These are phyloP conservation scores for Oenanthe sinensis DNA, from an alignment of 129 eudicot genomes.

Conservation along the genomic window DNA sequence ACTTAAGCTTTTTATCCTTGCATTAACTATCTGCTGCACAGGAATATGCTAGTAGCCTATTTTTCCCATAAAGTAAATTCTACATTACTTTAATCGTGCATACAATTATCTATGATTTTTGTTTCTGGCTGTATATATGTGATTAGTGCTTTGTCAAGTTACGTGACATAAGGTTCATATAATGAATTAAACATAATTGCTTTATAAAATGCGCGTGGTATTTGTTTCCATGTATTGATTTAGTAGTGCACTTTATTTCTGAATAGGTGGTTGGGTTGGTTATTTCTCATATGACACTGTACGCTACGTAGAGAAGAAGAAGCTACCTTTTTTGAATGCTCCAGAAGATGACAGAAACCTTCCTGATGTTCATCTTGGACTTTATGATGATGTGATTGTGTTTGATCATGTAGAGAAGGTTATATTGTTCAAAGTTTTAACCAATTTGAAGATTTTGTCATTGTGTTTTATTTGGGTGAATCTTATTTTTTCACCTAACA, in stretches of 20 bases:
- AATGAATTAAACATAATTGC: not conserved
- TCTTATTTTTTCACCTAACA: not conserved
- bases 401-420: constrained; percentile 99
- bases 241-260: constrained; percentile 13
- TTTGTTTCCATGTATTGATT: not conserved
- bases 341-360: constrained; percentile 92
- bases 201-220: not conserved
- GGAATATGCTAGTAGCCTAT: not conserved
- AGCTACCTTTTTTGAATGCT: constrained; percentile 80
- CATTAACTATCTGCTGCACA: not conserved
- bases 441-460: not conserved
- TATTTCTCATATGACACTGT: constrained; percentile 97
- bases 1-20: not conserved
- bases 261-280: constrained; percentile 98
- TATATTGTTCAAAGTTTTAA: not conserved
- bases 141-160: not conserved
- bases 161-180: no score
- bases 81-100: not conserved
- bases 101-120: not conserved
- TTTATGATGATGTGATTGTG: constrained; percentile 95
- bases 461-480: not conserved
- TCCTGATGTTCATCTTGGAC: constrained; percentile 96
- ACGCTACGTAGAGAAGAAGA: constrained; percentile 91
- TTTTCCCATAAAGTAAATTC: not conserved
- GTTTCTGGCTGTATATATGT: not conserved